Evolutionary conservation across 371 early-diverging fungal species (phyloP).

Genomic region (Apophysomyces ossiformis): DNA sequence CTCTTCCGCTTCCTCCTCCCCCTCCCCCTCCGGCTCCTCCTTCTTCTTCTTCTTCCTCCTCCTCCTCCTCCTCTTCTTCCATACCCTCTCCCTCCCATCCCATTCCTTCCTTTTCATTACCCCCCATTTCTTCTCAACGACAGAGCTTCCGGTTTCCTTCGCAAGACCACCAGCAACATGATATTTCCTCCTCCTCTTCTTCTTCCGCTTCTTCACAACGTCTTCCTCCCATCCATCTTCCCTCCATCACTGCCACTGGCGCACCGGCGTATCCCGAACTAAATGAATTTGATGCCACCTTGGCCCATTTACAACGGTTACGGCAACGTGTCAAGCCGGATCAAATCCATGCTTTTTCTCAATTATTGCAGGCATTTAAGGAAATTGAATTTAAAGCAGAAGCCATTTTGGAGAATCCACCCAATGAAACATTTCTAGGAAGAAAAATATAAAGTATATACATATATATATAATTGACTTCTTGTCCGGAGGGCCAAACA

Average conservation of each 20-base stretch:
- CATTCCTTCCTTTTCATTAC: slow-evolving; percentile 12
- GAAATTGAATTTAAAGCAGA: slow-evolving; percentile 31
- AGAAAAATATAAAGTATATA: no score
- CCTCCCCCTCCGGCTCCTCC: no score
- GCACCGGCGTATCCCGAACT: slow-evolving; percentile 26
- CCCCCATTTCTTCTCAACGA: slow-evolving; percentile 27
- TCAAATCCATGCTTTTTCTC: slow-evolving; percentile 22
- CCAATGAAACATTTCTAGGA: no score
- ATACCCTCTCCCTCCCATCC: slow-evolving; percentile 1
- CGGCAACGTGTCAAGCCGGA: slow-evolving; percentile 31
- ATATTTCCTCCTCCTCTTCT: background rate
- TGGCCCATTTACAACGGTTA: slow-evolving; percentile 27
- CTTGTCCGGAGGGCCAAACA: no score
- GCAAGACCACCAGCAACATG: background rate
- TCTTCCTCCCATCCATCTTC: background rate
- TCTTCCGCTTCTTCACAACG: slow-evolving; percentile 11
- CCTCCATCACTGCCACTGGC: background rate
- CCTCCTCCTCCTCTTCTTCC: background rate
- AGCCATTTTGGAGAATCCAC: slow-evolving; percentile 13
- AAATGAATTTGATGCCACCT: slow-evolving; percentile 28
- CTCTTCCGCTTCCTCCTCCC: no score
- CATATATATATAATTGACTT: slow-evolving; percentile 1
- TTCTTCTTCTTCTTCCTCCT: background rate
- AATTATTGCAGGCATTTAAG: slow-evolving; percentile 23
- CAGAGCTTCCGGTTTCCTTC: slow-evolving; percentile 23